Conservation (phyloP, 139 green algal genomes). For the Picochlorum sp. region DNA sequence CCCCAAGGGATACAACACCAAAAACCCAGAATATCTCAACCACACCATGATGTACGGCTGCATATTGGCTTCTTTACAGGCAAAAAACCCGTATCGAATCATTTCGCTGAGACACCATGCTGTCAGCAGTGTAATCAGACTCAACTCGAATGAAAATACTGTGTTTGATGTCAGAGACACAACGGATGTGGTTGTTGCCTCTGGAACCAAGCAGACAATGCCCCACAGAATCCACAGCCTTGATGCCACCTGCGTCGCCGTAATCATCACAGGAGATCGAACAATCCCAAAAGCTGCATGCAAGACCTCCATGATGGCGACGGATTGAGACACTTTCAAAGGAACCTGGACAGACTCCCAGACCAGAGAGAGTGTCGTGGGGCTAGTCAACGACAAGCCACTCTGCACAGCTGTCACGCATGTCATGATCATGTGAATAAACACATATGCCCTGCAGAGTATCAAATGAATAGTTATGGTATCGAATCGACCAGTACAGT, state of each 20-base stretch:
- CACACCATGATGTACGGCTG: conserved; percentile 66
- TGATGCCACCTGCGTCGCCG: conserved; percentile 80
- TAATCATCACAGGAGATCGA: conserved; percentile 71
- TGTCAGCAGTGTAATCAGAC: conserved; percentile 61
- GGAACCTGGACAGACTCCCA: conserved; percentile 52
- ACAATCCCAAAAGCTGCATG: conserved; percentile 72
- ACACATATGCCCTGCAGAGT: conserved; percentile 52
- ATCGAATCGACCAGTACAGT: not conserved
- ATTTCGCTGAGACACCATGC: conserved; percentile 85
- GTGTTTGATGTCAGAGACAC: conserved; percentile 10
- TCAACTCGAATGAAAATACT: conserved; percentile 36
- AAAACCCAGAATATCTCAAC: conserved; percentile 85
- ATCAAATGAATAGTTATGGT: not conserved
- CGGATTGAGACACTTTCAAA: conserved; percentile 75
- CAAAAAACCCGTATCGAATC: conserved; percentile 88
- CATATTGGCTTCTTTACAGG: conserved; percentile 55
- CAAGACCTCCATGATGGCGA: conserved; percentile 76
- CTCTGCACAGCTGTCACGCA: not conserved
- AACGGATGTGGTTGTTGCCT: conserved; percentile 9
- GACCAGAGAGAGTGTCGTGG: not conserved
- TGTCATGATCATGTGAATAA: conserved; percentile 39
- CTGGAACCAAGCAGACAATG: conserved; percentile 54
- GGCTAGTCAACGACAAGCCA: not conserved
- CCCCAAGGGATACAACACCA: conserved; percentile 85
- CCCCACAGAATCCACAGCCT: conserved; percentile 80